These are phyloP conservation scores for Aspergillus quadrilineatus DNA, from an alignment of 2,329 filamentous ascomycete genomes.

Conservation along the genomic window DNA sequence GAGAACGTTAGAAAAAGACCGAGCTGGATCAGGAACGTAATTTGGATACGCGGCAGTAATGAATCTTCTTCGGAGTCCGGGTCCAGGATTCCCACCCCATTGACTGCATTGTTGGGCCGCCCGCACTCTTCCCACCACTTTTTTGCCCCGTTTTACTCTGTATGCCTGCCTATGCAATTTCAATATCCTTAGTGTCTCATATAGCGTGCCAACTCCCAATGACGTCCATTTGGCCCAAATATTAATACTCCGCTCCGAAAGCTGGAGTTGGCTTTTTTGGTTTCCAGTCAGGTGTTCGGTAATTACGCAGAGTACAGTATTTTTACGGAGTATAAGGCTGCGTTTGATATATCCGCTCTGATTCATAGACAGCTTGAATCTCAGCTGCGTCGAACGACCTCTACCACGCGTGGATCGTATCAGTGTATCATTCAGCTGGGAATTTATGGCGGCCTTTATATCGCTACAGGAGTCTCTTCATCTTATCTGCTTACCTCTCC, in stretches of 20 bases:
- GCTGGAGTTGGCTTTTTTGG: not conserved
- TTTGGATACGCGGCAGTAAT: constrained; percentile 7
- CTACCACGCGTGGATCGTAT: not conserved
- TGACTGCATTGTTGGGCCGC: constrained; percentile 15
- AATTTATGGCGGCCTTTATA: not conserved
- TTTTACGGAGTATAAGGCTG: not conserved
- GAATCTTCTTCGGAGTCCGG: constrained; percentile 6
- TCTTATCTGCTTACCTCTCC: not conserved
- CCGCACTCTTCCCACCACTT: constrained; percentile 19
- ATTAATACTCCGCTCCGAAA: not conserved
- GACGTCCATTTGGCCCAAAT: constrained; percentile 1
- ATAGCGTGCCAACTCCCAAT: not conserved
- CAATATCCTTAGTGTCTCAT: not conserved
- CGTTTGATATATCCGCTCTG: not conserved
- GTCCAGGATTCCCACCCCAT: constrained; percentile 10
- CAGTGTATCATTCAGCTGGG: not conserved
- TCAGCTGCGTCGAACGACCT: not conserved
- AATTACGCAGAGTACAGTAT: not conserved
- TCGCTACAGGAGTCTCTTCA: not conserved
- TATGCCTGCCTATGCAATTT: not conserved
- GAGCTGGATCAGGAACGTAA: constrained; percentile 2
- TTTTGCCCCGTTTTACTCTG: constrained; percentile 3
- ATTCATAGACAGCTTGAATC: not conserved
- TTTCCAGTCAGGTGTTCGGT: not conserved
- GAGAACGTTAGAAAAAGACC: constrained; percentile 7